A percentile compares a stretch with the other conserved stretches of the same genome.
Conservation (phyloP, 2,329 filamentous ascomycete genomes). For the Xylariaceae sp. region DNA sequence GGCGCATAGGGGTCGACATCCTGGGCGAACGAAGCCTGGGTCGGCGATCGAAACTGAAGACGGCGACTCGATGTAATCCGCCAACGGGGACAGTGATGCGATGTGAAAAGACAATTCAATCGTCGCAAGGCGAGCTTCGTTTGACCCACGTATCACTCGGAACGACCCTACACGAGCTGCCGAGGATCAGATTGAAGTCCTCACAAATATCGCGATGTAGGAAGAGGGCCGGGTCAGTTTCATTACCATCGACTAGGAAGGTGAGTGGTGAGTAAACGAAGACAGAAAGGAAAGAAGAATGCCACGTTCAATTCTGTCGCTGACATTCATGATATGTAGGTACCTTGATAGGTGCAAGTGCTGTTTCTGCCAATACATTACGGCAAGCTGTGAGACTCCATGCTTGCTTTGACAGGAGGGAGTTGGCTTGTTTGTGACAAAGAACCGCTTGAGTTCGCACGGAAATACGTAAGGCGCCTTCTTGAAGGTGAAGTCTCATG, state of each 20-base stretch:
- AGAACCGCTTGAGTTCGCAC: no score
- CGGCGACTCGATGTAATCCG: background rate
- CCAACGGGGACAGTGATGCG: no score
- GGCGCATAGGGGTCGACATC: conserved; percentile 36
- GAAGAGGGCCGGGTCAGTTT: background rate
- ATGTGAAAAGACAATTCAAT: no score
- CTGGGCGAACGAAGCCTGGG: background rate
- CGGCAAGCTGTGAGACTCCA: no score
- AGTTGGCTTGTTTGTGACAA: no score
- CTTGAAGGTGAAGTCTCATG: no score
- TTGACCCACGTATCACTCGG: no score
- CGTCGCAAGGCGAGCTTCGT: no score
- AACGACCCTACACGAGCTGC: no score
- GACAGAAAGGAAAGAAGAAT: background rate
- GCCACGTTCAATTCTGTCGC: background rate
- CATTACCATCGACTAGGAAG: background rate
- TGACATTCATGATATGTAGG: background rate
- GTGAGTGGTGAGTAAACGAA: background rate
- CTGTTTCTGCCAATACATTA: background rate
- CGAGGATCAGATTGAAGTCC: background rate
- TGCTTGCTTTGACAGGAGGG: no score
- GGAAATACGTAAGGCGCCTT: no score
- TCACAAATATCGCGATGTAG: background rate
- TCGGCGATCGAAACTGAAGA: background rate
- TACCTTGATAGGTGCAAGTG: no score